Evolutionary conservation across 2,329 filamentous ascomycete species (phyloP), one percentile per base, ranked within the genome.

Genomic region (Alternaria arbusti): DNA sequence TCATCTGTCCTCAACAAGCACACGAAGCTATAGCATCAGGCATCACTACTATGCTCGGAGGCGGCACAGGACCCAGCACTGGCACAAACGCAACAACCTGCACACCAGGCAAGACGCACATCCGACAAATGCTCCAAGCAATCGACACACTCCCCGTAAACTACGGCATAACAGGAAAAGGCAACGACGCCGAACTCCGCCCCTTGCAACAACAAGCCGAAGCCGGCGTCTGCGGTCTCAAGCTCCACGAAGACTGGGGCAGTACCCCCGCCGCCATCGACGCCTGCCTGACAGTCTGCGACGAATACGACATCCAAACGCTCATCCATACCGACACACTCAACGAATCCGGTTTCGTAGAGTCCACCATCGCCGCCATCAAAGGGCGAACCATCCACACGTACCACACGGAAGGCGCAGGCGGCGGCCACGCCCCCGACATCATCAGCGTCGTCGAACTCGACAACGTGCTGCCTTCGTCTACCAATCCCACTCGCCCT

Each of bases 161-260:
- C 78, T 84, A 95, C 59, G 95, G 94, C 40, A 92, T 98, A 74
- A 97, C 94, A 0, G 93, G 92, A 45, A 98, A 98, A 83, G 95
- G 95, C 64, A 97, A 97, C 76, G 95, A 98, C 79, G 89, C 90
- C 69, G 87, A 87, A 11, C 86, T 88, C 0, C 78, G 80, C 3
- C 91, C 91, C 10, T 86, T 98, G 3, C 87, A 89, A 52, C 92
- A 97, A 70, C 93, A 97, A 81, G 86, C 92, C 61, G 82, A 87
- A 59, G 95, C 95, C 0, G 95, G 95, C 10, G 94, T 91, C 1
- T 95, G 93, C 71, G 95, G 95, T 8, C 86, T 98, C 64, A 98
- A 98, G 80, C 85, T 98, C 7, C 95, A 98, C 79, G 95, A 98
- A 82, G 95, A 98, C 80, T 98, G 95, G 95, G 95, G 95, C 57